phyloP scores from a whole-genome alignment of 805 yeast species.

The Huiozyma sinensis region DNA sequence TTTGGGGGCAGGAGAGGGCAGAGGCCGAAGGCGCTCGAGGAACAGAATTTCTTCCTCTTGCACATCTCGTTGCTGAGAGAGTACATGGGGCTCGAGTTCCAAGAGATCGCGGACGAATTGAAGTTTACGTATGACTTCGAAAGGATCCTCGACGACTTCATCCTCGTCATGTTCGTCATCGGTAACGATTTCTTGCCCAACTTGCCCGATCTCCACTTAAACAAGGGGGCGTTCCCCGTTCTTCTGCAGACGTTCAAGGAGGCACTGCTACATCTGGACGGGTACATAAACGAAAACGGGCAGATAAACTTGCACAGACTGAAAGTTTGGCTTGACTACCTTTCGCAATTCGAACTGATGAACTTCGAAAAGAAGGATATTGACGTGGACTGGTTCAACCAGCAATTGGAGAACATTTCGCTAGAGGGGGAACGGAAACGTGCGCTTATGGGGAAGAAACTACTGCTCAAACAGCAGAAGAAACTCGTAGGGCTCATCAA shows the following conservation, averaged over 20 bases:
- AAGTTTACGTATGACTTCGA: conserved; percentile 73
- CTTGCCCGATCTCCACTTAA: conserved; percentile 84
- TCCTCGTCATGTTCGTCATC: conserved; percentile 82
- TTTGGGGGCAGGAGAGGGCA: conserved; percentile 47
- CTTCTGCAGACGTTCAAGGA: conserved; percentile 80
- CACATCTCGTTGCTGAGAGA: conserved; percentile 86
- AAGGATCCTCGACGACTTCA: conserved; percentile 82
- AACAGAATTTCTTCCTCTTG: conserved; percentile 71
- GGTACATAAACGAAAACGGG: conserved; percentile 79
- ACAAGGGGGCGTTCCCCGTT: conserved; percentile 95
- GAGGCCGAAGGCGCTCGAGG: conserved; percentile 43
- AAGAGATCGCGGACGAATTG: conserved; percentile 51
- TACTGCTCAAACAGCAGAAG: conserved; percentile 63
- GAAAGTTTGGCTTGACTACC: conserved; percentile 60
- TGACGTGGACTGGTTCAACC: conserved; percentile 87
- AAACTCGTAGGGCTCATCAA: conserved; percentile 49
- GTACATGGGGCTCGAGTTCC: conserved; percentile 78
- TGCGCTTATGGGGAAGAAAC: conserved; percentile 51
- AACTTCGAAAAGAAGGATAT: conserved; percentile 76
- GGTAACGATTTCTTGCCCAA: conserved; percentile 98
- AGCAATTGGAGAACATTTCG: conserved; percentile 70
- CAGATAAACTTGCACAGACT: conserved; percentile 65
- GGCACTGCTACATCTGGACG: conserved; percentile 61
- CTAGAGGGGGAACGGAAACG: conserved; percentile 61
- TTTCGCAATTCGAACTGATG: conserved; percentile 73